phyloP scores from a whole-genome alignment of 2,329 filamentous ascomycete genomes.

The Cryoendolithus antarcticus region DNA sequence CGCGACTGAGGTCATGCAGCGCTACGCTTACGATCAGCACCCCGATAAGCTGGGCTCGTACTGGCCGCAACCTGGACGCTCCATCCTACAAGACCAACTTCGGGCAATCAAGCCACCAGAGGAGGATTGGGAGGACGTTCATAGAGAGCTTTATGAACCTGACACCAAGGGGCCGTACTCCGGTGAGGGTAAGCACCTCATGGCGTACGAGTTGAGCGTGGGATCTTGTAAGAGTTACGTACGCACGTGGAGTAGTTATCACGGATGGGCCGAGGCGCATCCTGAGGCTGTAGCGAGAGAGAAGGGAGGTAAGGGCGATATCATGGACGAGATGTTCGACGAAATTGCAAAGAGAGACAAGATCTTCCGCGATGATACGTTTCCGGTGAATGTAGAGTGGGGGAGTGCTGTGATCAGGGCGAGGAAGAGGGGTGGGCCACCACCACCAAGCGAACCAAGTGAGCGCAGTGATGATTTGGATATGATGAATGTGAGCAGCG shows the following conservation, averaged over 20 bases:
- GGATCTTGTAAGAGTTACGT: conserved; percentile 49
- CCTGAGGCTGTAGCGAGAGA: conserved; percentile 36
- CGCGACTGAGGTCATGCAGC: conserved; percentile 42
- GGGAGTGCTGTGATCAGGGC: conserved; percentile 49
- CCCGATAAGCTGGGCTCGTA: conserved; percentile 42
- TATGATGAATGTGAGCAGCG: too few relatives aligned
- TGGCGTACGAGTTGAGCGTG: conserved; percentile 42
- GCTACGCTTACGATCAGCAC: conserved; percentile 41
- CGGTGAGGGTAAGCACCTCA: conserved; percentile 35
- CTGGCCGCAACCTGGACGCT: conserved; percentile 50
- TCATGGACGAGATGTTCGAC: conserved; percentile 52
- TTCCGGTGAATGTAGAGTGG: conserved; percentile 48
- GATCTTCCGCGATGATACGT: conserved; percentile 37
- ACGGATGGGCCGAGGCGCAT: conserved; percentile 46
- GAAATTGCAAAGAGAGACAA: conserved; percentile 41
- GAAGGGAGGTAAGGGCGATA: conserved; percentile 46
- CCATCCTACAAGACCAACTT: conserved; percentile 41
- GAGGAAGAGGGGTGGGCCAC: conserved; percentile 15
- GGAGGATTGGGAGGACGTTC: conserved; percentile 40
- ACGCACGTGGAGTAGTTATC: conserved; percentile 48
- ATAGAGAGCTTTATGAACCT: conserved; percentile 47
- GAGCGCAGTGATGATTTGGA: too few relatives aligned
- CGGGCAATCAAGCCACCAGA: conserved; percentile 40
- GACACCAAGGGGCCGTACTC: conserved; percentile 28
- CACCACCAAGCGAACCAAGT: too few relatives aligned